These are phyloP conservation scores for Colletotrichum abscissum DNA, from an alignment of 2,329 filamentous ascomycete species.

Conservation along the genomic window DNA sequence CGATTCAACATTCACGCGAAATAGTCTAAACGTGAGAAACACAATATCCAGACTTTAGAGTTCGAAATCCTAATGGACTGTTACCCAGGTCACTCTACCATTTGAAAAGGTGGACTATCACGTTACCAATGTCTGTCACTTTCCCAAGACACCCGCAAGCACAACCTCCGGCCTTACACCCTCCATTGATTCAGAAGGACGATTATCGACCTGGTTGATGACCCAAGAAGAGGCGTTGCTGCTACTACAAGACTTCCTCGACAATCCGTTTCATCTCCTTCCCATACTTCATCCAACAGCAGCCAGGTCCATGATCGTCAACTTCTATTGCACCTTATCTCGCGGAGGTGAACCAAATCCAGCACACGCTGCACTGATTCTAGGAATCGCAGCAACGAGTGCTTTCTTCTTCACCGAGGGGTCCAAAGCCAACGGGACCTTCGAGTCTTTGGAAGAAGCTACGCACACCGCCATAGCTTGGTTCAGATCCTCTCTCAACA, in stretches of 20 bases:
- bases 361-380: slow-evolving; percentile 40
- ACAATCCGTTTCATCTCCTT: slow-evolving; percentile 41
- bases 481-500: slow-evolving; percentile 47
- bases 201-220: slow-evolving; percentile 35
- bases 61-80: neutral
- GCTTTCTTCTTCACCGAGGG: slow-evolving; percentile 42
- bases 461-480: slow-evolving; percentile 39
- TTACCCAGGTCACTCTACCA: neutral
- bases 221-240: slow-evolving; percentile 40
- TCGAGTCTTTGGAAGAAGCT: slow-evolving; percentile 8
- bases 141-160: slow-evolving; percentile 17
- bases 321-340: slow-evolving; percentile 37
- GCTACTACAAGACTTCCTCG: slow-evolving; percentile 42
- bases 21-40: neutral
- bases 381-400: slow-evolving; percentile 42
- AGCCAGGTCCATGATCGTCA: slow-evolving; percentile 32
- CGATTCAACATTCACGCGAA: slow-evolving; percentile 22
- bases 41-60: too few relatives aligned
- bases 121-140: slow-evolving; percentile 1
- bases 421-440: neutral
- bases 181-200: neutral
- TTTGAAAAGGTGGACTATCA: slow-evolving; percentile 12
- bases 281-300: slow-evolving; percentile 42
- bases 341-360: slow-evolving; percentile 30
- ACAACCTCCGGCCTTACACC: neutral